Conservation (phyloP, 2,329 filamentous ascomycete genomes). For the Colletotrichum ledebouriae region DNA sequence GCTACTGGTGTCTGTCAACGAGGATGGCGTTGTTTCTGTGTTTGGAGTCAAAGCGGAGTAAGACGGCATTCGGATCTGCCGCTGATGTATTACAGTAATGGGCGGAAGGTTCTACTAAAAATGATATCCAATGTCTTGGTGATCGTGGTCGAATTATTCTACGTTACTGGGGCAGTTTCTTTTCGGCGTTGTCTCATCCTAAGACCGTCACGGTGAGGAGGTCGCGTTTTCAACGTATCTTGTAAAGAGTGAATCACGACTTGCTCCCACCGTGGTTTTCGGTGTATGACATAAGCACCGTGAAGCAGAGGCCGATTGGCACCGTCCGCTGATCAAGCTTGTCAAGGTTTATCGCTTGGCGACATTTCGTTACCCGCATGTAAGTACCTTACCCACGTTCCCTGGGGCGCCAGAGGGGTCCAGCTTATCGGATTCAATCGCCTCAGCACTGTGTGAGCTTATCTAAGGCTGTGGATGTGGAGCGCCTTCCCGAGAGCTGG, state of each 20-base stretch:
- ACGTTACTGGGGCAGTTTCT: no score
- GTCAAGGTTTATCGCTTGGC: slow-evolving; percentile 25
- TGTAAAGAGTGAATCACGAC: slow-evolving; percentile 6
- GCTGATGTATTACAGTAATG: slow-evolving; percentile 36
- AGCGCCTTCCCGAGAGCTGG: slow-evolving; percentile 6
- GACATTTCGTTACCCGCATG: slow-evolving; percentile 6
- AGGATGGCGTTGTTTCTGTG: slow-evolving; percentile 81
- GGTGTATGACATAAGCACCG: slow-evolving; percentile 36
- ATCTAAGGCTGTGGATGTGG: slow-evolving; percentile 27
- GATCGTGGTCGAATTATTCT: no score
- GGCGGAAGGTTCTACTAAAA: slow-evolving; percentile 34
- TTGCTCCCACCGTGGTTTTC: neutral
- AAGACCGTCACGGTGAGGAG: neutral
- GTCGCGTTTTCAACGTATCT: no score
- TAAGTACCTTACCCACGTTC: neutral
- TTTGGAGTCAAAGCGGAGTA: slow-evolving; percentile 67
- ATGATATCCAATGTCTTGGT: slow-evolving; percentile 39
- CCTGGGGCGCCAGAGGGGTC: slow-evolving; percentile 23
- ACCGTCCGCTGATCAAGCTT: slow-evolving; percentile 14
- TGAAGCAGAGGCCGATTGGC: neutral
- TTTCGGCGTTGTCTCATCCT: no score
- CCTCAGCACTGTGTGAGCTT: slow-evolving; percentile 38
- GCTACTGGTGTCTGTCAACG: slow-evolving; percentile 80
- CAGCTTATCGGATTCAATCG: slow-evolving; percentile 34
- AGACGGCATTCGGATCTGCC: neutral